Evolutionary conservation across 2,329 filamentous ascomycete species (phyloP).

Genomic region (Penicillium sp.): DNA sequence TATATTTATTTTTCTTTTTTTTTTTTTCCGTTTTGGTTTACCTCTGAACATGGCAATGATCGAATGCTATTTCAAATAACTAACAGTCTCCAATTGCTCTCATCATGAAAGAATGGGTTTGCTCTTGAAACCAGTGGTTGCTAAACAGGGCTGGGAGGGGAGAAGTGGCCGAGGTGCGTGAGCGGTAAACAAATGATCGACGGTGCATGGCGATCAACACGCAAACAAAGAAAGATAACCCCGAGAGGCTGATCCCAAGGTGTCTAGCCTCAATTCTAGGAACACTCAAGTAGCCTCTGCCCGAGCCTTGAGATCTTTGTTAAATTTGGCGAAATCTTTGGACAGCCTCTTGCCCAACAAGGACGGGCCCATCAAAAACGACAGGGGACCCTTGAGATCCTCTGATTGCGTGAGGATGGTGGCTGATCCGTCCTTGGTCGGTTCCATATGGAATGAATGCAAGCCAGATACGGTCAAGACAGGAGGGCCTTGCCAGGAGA

Average conservation of each 20-base stretch:
- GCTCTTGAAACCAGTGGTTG: background rate
- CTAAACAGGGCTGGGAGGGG: background rate
- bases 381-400: conserved; percentile 23
- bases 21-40: background rate
- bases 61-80: background rate
- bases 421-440: conserved; percentile 23
- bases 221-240: background rate
- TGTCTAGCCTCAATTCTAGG: background rate
- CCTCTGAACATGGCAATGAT: background rate
- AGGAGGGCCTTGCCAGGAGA: conserved; percentile 33
- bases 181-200: background rate
- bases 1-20: conserved; percentile 33
- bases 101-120: background rate
- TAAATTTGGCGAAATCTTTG: conserved; percentile 24
- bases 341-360: conserved; percentile 27
- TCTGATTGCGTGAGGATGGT: conserved; percentile 31
- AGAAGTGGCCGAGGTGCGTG: background rate
- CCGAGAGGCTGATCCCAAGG: background rate
- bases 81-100: background rate
- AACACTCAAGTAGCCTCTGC: conserved; percentile 18
- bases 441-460: conserved; percentile 29
- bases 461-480: conserved; percentile 29
- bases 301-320: conserved; percentile 27
- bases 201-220: background rate
- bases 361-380: conserved; percentile 27